Evolutionary conservation across 2,329 filamentous ascomycete genomes (phyloP), one percentile per base, ranked within the genome.

Genomic region (Colletotrichum aenigma): DNA sequence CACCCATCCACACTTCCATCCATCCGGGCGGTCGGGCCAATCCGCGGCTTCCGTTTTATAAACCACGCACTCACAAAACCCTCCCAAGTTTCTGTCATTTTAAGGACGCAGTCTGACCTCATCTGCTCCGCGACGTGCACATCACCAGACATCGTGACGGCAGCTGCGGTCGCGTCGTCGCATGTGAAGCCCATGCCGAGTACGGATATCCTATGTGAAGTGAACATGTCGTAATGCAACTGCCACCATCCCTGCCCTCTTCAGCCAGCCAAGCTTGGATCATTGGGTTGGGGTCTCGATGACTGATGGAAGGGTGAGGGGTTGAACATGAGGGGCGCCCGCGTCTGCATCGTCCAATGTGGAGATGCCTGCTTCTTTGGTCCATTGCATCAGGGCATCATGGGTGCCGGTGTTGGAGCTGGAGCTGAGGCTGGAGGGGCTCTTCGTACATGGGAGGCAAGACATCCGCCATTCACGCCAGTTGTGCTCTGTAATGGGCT

Each of bases 41-140:
- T 62, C 62, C 61, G 30, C 62, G 18, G 36, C 21, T 60, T 24
- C 70, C 34, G 24, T 30, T 69, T 34, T 32, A 13, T 32, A 61
- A 38, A 48, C 26, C 62, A 28, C 62, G 55, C 34, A 67, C 18
- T 72, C 66, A 43, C 32, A 43, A 16, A 72, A 56, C 60, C 15
- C 18, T 34, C 43, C 13, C 38, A 34, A 32, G 58, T 48, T 67
- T 70, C 56, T 56, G 30, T 72, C 69, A 75, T 64, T 64, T 68
- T 28, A 21, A 66, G 48, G 30, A 75, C 72, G 67, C 34, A 71
- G 55, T 56, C 73, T 75, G 73, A 72, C 73, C 73, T 75, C 69
- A 72, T 56, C 55, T 67, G 21, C 16, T 52, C 28, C 28, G 24
- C 66, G 12, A 43, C n/a, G 32, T 34, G 38, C 68, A 21, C 73